Evolutionary conservation across 768 basidiomycete species (phyloP), one percentile per base, ranked within the genome.

Genomic region (Boletus sensibilis): DNA sequence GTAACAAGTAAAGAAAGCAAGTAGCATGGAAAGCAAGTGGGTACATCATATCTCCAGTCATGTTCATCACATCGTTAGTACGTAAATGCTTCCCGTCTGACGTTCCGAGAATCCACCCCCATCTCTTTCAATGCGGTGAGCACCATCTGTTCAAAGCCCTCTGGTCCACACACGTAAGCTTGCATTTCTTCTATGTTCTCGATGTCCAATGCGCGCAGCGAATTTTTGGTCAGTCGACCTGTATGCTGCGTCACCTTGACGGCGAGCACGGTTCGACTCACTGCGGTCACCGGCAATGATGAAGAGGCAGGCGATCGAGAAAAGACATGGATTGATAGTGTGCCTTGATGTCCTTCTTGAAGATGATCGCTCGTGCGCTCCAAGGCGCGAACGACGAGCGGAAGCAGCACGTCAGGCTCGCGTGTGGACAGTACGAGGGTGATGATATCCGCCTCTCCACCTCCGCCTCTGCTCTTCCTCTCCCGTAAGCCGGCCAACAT

Each of bases 121-220:
- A 72, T 55, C 5, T 64, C 68, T 4, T 58, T 65, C 55, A 84
- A 59, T 1, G 65, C 65, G 5, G 58, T 61, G n/a, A 77, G 45
- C 2, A 76, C 71, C 27, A 64, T 64, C 43, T 70, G 63, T 63
- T 83, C 81, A 50, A 82, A 84, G 3, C 61, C 64, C 23, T 68
- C 70, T 1, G 83, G 79, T 4, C 84, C 83, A 64, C 84, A 85
- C 13, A 85, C 43, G 57, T 76, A 85, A 1, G 70, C 64, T n/a
- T 73, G 66, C 42, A 71, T 67, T 13, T 62, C 68, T 23, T 38
- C 39, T 8, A 69, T 10, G 1, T 61, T 65, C 39, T 20, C 57
- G 1, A 60, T 40, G 35, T 56, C 23, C 49, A 61, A 41, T 2
- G 29, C 35, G 7, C 31, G 25, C 33, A 68, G 52, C 16, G 50